Base-by-base conservation (phyloP, 2,329 filamentous ascomycete genomes). In the Tolypocladium tundrense region DNA sequence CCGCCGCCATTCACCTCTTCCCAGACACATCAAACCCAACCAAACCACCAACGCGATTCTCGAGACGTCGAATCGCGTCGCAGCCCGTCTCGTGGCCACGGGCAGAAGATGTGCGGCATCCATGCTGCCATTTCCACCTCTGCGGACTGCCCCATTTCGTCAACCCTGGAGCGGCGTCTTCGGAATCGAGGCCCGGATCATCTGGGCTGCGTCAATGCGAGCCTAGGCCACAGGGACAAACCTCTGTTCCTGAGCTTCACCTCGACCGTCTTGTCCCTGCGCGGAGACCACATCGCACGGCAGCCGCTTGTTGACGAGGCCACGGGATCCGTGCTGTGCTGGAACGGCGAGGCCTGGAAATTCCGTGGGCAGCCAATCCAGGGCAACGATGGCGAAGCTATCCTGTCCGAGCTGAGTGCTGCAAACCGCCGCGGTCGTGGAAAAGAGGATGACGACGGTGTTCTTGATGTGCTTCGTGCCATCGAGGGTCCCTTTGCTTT, bases 261-360 rank as follows among this genome's bases (percentile, higher is more conserved):
- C 14, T 94, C 93, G 8, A 95, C 91, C 0, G 93, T 99, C 0
- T 82, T 97, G n/a, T 86, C 91, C 4, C 77, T 99, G n/a, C 85
- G 94, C 65, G 93, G 93, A 33, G 81, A 85, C 54, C 77, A 83
- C 61, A 69, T 94, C 54, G 83, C 86, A 8, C 69, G 74, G 40
- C 94, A 97, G 70, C 94, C 94, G 2, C 80, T 96, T 4, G 71
- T 80, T 48, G 82, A 88, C 62, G 42, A 68, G 3, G 61, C 65
- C 0, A 80, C 79, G 0, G 78, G 79, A 4, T 90, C 87, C 1
- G 77, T 90, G 1, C 78, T 99, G 2, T 97, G 93, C 79, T 99
- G 94, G 94, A 99, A 99, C 68, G 94, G 94, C 50, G 94, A 99
- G 70, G 93, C 91, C 1, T 99, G 94, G 94, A 87, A 82, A 58